phyloP scores from a whole-genome alignment of 2,329 filamentous ascomycete genomes.

The Botrytis medusae region DNA sequence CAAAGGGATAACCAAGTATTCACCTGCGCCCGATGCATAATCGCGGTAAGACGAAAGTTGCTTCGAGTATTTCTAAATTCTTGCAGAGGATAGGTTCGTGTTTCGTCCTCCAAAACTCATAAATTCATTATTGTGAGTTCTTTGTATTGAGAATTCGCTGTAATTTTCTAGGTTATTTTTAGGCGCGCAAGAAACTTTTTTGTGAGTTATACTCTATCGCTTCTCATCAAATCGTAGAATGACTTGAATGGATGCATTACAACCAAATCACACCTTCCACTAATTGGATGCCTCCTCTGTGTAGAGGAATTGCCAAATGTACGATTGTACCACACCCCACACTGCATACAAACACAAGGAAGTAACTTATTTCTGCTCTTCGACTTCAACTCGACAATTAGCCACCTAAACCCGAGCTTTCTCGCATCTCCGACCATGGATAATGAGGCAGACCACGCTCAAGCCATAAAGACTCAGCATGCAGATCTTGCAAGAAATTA shows the following conservation, averaged over 20 bases:
- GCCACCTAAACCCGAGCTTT: not conserved
- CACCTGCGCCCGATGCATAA: not conserved
- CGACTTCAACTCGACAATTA: not conserved
- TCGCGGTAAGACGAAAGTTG: not conserved
- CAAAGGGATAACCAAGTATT: not conserved
- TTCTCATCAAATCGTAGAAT: not conserved
- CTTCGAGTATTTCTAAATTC: not conserved
- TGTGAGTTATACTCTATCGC: not conserved
- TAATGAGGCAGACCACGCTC: too few relatives aligned
- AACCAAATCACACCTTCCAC: not conserved
- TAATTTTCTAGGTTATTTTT: not conserved
- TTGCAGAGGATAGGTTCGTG: not conserved
- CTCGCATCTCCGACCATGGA: not conserved
- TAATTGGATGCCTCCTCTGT: not conserved
- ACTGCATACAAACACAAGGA: not conserved
- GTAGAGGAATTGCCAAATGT: not conserved
- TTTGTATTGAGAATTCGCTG: not conserved
- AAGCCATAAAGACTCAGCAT: slow-evolving; percentile 39
- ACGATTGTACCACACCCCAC: not conserved
- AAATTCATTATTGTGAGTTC: not conserved
- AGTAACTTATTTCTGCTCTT: not conserved
- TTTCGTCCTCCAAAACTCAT: not conserved
- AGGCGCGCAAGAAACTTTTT: too few relatives aligned
- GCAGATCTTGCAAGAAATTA: slow-evolving; percentile 45
- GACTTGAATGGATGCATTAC: not conserved